Base-by-base conservation (phyloP, 768 basidiomycete species). In the Russula dissimulans region DNA sequence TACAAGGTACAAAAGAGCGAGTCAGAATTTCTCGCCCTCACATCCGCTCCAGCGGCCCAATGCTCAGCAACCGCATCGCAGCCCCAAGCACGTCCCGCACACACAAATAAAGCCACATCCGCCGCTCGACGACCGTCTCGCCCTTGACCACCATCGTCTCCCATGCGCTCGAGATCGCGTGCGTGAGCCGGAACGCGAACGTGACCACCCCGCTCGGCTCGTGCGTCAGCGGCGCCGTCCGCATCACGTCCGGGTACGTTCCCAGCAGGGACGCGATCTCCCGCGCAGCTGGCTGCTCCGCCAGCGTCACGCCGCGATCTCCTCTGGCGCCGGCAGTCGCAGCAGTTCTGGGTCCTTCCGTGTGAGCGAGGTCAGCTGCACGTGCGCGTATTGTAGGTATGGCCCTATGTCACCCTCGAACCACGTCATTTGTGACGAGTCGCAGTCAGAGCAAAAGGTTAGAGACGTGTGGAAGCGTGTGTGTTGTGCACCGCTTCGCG, bases 381-480 rank as follows among this genome's bases (percentile, higher is more conserved):
- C 94, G 74, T 97, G 95, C 0, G 93, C 91, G 71, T 97, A 97
- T 77, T 97, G 95, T 31, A 97, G 83, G 76, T 97, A 97, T 0
- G 93, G 91, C 1, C 91, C 92, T 0, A 92, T 95, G 73, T 97
- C 95, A 45, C 95, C 95, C 72, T 97, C 92, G 72, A 95, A 97
- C 38, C 91, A 92, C 52, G 87, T 81, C 91, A 97, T n/a, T n/a
- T n/a, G n/a, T n/a, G n/a, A n/a, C n/a, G n/a, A n/a, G n/a, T n/a
- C n/a, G n/a, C n/a, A n/a, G n/a, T n/a, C n/a, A n/a, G n/a, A n/a
- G n/a, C n/a, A n/a, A n/a, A n/a, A n/a, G n/a, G n/a, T n/a, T n/a
- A n/a, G n/a, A n/a, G n/a, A n/a, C n/a, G n/a, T n/a, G n/a, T n/a
- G n/a, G n/a, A n/a, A n/a, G n/a, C n/a, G n/a, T n/a, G n/a, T n/a